Evolutionary conservation across 305 asterid genomes (phyloP).

Genomic region (Nicotiana rustica): DNA sequence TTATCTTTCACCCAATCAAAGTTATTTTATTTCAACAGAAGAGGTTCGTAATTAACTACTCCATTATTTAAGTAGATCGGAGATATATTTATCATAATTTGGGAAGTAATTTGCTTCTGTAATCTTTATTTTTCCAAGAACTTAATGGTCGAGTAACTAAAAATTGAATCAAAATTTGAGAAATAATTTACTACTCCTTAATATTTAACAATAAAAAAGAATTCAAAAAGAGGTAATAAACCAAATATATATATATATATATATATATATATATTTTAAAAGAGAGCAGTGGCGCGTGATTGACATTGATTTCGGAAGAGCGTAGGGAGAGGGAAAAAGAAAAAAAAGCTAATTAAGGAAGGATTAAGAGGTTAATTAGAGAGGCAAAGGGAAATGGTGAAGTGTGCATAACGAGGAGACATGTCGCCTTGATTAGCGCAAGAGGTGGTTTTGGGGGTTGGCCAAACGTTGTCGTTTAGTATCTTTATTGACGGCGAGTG

Average conservation of each 20-base stretch:
- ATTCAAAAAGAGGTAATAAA: too few relatives aligned
- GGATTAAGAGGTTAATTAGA: slow-evolving; percentile 22
- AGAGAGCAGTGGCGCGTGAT: background rate
- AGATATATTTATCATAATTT: background rate
- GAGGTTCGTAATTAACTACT: background rate
- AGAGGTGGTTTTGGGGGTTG: slow-evolving; percentile 31
- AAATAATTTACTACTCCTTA: too few relatives aligned
- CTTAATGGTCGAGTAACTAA: too few relatives aligned
- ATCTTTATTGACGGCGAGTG: background rate
- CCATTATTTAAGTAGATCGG: background rate
- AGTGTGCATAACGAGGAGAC: slow-evolving; percentile 33
- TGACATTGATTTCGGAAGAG: background rate
- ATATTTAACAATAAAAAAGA: too few relatives aligned
- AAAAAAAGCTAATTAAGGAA: background rate
- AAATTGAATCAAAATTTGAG: background rate
- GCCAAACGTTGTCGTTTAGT: slow-evolving; percentile 34
- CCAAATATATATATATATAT: too few relatives aligned
- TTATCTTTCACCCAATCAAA: background rate
- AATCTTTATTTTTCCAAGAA: too few relatives aligned
- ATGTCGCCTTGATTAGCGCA: slow-evolving; percentile 48
- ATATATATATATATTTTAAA: too few relatives aligned
- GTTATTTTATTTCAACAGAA: background rate
- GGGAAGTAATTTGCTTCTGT: background rate
- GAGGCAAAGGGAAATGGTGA: slow-evolving; percentile 27
- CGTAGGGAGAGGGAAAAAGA: background rate